Evolutionary conservation across 2,329 filamentous ascomycete species (phyloP).

Genomic region (Chaetomiaceae sp.): DNA sequence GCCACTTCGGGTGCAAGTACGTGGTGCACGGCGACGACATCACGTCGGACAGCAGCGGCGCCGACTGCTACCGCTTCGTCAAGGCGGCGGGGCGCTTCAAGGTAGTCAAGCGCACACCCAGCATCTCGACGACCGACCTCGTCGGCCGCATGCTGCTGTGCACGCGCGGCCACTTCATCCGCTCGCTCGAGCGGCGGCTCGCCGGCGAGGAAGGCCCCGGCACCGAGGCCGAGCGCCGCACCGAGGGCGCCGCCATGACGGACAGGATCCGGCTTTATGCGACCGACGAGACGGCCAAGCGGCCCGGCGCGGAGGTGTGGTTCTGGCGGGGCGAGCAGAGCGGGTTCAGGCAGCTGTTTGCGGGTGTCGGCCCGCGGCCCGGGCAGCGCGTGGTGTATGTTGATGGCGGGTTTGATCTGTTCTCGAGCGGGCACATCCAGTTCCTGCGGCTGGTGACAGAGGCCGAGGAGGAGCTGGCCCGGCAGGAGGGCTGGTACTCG

Average conservation of each 20-base stretch:
- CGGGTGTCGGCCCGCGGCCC: slow-evolving; percentile 62
- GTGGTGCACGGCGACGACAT: slow-evolving; percentile 97
- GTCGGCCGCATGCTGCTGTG: slow-evolving; percentile 96
- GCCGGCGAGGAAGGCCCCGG: slow-evolving; percentile 67
- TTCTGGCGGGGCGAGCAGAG: slow-evolving; percentile 61
- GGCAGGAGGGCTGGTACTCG: slow-evolving; percentile 66
- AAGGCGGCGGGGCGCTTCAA: slow-evolving; percentile 92
- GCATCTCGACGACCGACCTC: slow-evolving; percentile 96
- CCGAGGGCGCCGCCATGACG: slow-evolving; percentile 60
- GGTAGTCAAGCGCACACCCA: slow-evolving; percentile 91
- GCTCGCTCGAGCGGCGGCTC: slow-evolving; percentile 64
- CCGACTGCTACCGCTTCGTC: slow-evolving; percentile 97
- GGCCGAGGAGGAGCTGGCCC: slow-evolving; percentile 64
- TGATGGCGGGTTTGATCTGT: slow-evolving; percentile 93
- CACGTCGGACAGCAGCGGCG: slow-evolving; percentile 84
- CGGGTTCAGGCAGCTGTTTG: slow-evolving; percentile 60
- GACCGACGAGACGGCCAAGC: slow-evolving; percentile 72
- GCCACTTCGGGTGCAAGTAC: slow-evolving; percentile 89
- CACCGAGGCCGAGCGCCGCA: slow-evolving; percentile 58
- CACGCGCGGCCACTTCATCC: slow-evolving; percentile 91
- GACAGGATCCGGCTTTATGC: slow-evolving; percentile 80
- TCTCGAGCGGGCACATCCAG: slow-evolving; percentile 94
- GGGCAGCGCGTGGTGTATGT: slow-evolving; percentile 90
- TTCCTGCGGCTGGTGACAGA: slow-evolving; percentile 75
- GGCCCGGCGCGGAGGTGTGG: slow-evolving; percentile 78